These are phyloP conservation scores for Teunomyces gatunensis DNA, from an alignment of 805 yeast genomes.

Conservation along the genomic window DNA sequence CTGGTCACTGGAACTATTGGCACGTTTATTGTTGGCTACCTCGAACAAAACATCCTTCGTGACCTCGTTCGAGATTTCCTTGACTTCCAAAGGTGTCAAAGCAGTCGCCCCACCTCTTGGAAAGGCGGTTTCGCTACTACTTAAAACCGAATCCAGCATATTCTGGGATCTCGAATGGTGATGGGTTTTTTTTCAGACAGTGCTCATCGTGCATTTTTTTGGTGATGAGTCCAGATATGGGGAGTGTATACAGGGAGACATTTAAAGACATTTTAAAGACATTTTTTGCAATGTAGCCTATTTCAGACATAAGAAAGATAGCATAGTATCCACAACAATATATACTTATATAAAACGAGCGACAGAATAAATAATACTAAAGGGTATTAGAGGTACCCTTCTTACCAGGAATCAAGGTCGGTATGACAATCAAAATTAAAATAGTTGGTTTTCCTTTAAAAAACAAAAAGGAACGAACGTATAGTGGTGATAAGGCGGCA, in stretches of 20 bases:
- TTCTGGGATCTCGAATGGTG: neutral
- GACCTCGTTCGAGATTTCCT: slow-evolving; percentile 91
- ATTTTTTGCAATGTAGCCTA: too few species aligned
- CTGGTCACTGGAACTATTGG: slow-evolving; percentile 24
- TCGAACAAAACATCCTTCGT: slow-evolving; percentile 82
- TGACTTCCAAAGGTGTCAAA: slow-evolving; percentile 84
- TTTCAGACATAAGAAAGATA: too few species aligned
- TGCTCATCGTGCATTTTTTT: slow-evolving; percentile 10
- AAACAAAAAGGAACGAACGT: too few species aligned
- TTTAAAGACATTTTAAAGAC: neutral
- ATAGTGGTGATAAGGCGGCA: too few species aligned
- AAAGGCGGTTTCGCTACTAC: slow-evolving; percentile 58
- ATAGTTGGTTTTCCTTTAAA: too few species aligned
- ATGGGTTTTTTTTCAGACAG: slow-evolving; percentile 4
- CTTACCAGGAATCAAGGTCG: too few species aligned
- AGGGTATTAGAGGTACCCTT: too few species aligned
- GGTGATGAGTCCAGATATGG: slow-evolving; percentile 1
- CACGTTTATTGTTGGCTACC: slow-evolving; percentile 37
- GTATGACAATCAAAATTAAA: too few species aligned
- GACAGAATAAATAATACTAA: too few species aligned
- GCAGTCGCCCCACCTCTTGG: slow-evolving; percentile 96
- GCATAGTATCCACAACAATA: too few species aligned
- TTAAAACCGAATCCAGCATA: slow-evolving; percentile 27
- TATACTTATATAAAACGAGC: too few species aligned
- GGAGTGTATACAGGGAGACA: neutral